phyloP scores from a whole-genome alignment of 768 basidiomycete genomes.

The Mycena indigotica region DNA sequence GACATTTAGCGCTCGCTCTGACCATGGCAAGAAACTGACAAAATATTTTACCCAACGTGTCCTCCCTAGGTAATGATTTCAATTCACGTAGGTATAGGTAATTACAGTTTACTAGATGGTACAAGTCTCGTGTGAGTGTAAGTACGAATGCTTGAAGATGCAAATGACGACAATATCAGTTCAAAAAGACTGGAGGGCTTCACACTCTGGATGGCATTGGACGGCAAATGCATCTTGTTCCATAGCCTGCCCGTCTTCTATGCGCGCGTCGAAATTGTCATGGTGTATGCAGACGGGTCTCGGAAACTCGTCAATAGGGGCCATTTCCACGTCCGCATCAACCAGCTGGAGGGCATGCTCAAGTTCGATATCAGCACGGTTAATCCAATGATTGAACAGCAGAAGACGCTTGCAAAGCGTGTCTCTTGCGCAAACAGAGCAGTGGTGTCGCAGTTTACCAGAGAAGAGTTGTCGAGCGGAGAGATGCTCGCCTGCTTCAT shows the following conservation, averaged over 20 bases:
- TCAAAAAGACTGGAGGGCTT: not conserved
- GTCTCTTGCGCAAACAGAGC: constrained; percentile 14
- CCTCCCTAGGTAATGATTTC: no score
- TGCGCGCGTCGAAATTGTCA: constrained; percentile 33
- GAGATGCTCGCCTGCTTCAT: constrained; percentile 4
- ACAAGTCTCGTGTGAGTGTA: not conserved
- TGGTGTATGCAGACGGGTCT: constrained; percentile 38
- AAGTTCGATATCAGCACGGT: constrained; percentile 43
- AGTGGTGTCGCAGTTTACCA: constrained; percentile 15
- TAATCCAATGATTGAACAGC: constrained; percentile 40
- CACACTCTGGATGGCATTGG: not conserved
- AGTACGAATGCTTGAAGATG: not conserved
- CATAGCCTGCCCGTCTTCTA: constrained; percentile 31
- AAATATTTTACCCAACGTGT: no score
- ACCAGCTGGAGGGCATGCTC: constrained; percentile 49
- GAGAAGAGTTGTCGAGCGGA: constrained; percentile 4
- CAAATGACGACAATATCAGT: not conserved
- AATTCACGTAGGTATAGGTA: no score
- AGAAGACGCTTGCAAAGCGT: constrained; percentile 18
- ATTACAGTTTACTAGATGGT: not conserved
- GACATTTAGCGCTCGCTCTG: no score
- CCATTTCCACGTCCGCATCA: constrained; percentile 29
- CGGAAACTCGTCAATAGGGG: constrained; percentile 37
- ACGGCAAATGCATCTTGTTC: constrained; percentile 9
- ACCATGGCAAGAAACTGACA: no score